These are phyloP conservation scores for Saturnispora zaruensis DNA, from an alignment of 805 yeast species.

Conservation along the genomic window DNA sequence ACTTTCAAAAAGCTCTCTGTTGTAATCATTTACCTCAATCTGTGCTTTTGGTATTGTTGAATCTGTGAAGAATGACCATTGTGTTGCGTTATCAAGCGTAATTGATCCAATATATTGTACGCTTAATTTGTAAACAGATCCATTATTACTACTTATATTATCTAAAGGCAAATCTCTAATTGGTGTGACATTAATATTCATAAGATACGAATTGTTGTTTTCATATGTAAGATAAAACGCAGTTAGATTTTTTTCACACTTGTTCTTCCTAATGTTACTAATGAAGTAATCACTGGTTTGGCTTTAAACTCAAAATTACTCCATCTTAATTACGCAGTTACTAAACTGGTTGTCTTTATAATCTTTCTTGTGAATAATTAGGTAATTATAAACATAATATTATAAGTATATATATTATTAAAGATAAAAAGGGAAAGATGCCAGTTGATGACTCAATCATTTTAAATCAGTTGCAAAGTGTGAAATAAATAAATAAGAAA, in stretches of 20 bases:
- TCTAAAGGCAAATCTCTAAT: neutral
- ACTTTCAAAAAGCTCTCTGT: too few species aligned
- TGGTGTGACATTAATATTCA: neutral
- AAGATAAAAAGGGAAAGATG: conserved; percentile 14
- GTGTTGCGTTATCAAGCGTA: neutral
- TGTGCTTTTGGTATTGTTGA: neutral
- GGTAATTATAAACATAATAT: neutral
- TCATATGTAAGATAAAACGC: neutral
- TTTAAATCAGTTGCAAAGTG: conserved; percentile 6
- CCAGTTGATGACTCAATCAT: conserved; percentile 20
- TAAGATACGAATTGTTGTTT: neutral
- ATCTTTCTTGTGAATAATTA: neutral
- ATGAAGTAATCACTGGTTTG: too few species aligned
- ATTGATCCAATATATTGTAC: neutral
- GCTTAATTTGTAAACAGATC: neutral
- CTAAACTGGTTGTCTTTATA: neutral
- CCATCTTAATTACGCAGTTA: too few species aligned
- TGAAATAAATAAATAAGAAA: neutral
- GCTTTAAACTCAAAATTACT: too few species aligned
- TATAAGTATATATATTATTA: neutral
- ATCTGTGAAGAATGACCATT: conserved; percentile 1
- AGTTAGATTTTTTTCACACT: neutral
- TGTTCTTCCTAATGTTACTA: too few species aligned
- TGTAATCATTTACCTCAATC: too few species aligned
- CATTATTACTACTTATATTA: neutral